Base-by-base conservation (phyloP, 805 yeast genomes). In the Pichia ethanolica region DNA sequence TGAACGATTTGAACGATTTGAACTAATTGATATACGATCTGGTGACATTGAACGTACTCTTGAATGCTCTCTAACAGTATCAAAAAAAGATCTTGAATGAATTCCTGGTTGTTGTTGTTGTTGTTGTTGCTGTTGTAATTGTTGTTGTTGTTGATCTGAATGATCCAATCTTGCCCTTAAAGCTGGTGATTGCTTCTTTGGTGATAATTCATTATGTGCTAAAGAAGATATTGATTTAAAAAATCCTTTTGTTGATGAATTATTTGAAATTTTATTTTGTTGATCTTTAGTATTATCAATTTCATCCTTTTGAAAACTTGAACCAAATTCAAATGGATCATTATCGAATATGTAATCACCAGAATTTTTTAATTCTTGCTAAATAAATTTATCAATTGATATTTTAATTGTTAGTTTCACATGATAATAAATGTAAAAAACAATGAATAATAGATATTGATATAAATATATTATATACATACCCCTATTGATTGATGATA, bases 401-500 rank as follows among this genome's bases (percentile, higher is more conserved):
- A 20, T 20, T 20, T n/a, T 5, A 12, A n/a, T 8, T 33, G 44
- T 42, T 26, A 8, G 20, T 20, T 20, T 20, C 20, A 20, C 20
- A 20, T 20, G 20, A 20, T 13, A 14, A 14, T 39, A 28, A 2
- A 27, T 7, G 2, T 39, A n/a, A 28, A 14, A 28, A 44, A 26
- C 20, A 5, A 37, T 8, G 8, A 35, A 9, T 7, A 20, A 20
- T 20, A 20, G 20, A 20, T 20, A 20, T 20, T 20, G 3, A 20
- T 20, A 20, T 20, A 20, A 20, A 20, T 20, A 20, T 30, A 11
- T 33, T 14, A 28, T 2, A 7, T 14, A 54, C 68, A 42, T 60
- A 64, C 68, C 44, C 54, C 58, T 20, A 59, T 44, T 7, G 69
- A 62, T 39, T 65, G 63, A 25, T 64, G 67, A 48, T 66, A 66